A percentile compares a stretch with the other conserved stretches of the same genome.
These are phyloP conservation scores for Schizopora paradoxa DNA, from an alignment of 1,284 basidiomycete genomes.

Conservation along the genomic window DNA sequence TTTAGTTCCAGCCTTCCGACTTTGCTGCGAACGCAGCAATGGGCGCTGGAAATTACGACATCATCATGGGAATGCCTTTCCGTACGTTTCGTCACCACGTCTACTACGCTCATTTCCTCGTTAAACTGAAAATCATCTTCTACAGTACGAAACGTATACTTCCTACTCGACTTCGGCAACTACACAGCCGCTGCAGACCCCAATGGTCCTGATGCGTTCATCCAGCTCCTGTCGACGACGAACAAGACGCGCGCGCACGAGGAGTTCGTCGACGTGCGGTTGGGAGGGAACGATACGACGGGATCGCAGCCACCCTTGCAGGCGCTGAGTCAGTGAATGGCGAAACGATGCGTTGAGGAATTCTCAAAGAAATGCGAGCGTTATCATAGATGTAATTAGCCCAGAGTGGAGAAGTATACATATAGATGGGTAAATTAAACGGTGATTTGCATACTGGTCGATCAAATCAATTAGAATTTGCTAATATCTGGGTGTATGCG, in stretches of 20 bases:
- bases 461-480: too few species aligned
- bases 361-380: too few species aligned
- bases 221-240: conserved; percentile 44
- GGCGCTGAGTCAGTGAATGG: too few species aligned
- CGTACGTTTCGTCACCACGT: conserved; percentile 38
- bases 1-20: conserved; percentile 44
- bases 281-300: conserved; percentile 47
- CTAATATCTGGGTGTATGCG: too few species aligned
- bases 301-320: too few species aligned
- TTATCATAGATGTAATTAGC: too few species aligned
- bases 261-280: conserved; percentile 48
- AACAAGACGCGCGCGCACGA: conserved; percentile 38
- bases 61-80: conserved; percentile 50
- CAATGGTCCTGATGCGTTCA: conserved; percentile 41
- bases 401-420: too few species aligned
- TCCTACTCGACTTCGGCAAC: conserved; percentile 29
- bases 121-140: conserved; percentile 45
- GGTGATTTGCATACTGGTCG: too few species aligned
- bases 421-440: too few species aligned
- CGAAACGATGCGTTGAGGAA: too few species aligned
- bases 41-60: conserved; percentile 23
- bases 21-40: conserved; percentile 16
- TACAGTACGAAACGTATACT: conserved; percentile 22
- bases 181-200: conserved; percentile 25
- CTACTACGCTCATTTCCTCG: conserved; percentile 33